phyloP scores from a whole-genome alignment of 345 rosid genomes.

The thale cress (Arabidopsis thaliana) region DNA sequence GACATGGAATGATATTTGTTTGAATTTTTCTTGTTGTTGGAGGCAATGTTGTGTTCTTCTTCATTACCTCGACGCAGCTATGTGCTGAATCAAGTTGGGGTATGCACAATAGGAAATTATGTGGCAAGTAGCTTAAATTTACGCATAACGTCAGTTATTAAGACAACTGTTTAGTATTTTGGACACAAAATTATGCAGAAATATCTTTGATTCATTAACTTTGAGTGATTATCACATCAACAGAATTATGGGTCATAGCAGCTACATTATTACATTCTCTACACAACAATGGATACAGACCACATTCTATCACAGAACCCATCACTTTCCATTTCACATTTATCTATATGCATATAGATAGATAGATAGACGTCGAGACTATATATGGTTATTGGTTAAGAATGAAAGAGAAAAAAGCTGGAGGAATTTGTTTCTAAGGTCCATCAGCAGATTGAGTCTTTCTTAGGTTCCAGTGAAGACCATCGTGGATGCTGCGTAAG shows the following conservation, averaged over 20 bases:
- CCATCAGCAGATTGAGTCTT: constrained; percentile 87
- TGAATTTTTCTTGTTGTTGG: constrained; percentile 9
- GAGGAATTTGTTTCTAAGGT: constrained; percentile 46
- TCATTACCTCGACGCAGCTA: constrained; percentile 17
- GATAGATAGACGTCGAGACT: constrained; percentile 7
- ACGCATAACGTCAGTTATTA: neutral
- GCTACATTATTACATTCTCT: constrained; percentile 36
- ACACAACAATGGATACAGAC: constrained; percentile 24
- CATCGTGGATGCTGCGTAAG: constrained; percentile 89
- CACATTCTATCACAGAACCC: constrained; percentile 2
- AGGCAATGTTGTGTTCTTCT: constrained; percentile 32
- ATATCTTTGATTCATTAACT: constrained; percentile 11
- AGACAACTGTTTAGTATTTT: constrained; percentile 1
- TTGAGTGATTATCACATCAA: constrained; percentile 1
- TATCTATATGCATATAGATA: constrained; percentile 31
- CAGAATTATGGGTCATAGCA: constrained; percentile 17
- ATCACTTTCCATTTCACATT: constrained; percentile 8
- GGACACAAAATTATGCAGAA: constrained; percentile 6
- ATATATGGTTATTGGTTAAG: constrained; percentile 5
- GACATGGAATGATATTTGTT: constrained; percentile 6
- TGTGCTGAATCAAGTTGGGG: neutral
- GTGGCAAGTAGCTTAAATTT: constrained; percentile 22
- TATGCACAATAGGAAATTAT: constrained; percentile 20
- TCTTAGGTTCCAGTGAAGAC: constrained; percentile 96
- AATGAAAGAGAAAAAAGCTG: neutral